Conservation (phyloP, 2,329 filamentous ascomycete species). For the Intubia oerlemansii region DNA sequence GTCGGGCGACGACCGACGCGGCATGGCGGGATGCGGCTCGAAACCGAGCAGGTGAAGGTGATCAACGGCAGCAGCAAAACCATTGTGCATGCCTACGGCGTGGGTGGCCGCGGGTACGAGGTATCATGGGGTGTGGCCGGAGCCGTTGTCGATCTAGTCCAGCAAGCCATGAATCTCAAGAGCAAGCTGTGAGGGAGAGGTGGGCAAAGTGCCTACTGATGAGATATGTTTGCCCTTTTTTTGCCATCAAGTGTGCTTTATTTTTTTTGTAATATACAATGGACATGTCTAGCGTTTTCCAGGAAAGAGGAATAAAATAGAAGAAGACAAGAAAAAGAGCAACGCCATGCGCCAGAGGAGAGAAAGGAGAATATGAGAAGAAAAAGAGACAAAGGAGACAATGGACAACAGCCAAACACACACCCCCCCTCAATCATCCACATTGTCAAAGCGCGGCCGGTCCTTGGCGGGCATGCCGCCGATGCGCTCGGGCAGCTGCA, state of each 20-base stretch:
- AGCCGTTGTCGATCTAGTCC: slow-evolving; percentile 20
- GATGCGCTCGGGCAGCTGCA: slow-evolving; percentile 29
- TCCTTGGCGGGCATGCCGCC: slow-evolving; percentile 27
- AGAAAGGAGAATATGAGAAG: not conserved
- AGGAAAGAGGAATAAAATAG: too few relatives aligned
- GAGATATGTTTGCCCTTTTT: not conserved
- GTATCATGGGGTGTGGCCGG: slow-evolving; percentile 37
- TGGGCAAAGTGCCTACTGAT: too few relatives aligned
- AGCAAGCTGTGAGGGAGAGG: slow-evolving; percentile 1
- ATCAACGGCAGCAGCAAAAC: slow-evolving; percentile 1
- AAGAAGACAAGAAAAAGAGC: too few relatives aligned
- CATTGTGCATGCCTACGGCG: slow-evolving; percentile 35
- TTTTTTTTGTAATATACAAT: too few relatives aligned
- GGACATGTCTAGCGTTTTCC: not conserved
- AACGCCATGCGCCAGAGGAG: not conserved
- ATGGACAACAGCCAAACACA: too few relatives aligned
- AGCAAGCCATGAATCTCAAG: slow-evolving; percentile 11
- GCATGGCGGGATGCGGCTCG: slow-evolving; percentile 27
- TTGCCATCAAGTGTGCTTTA: not conserved
- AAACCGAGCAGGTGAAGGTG: slow-evolving; percentile 27
- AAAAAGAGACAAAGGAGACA: slow-evolving; percentile 1
- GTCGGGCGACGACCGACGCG: slow-evolving; percentile 24
- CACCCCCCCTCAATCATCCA: too few relatives aligned
- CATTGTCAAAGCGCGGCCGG: slow-evolving; percentile 10
- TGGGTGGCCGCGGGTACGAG: slow-evolving; percentile 39